Percentiles rank a stretch among this genome's conserved stretches.
These are phyloP conservation scores for Colletotrichum orbiculare DNA, from an alignment of 2,329 filamentous ascomycete species.

Conservation along the genomic window DNA sequence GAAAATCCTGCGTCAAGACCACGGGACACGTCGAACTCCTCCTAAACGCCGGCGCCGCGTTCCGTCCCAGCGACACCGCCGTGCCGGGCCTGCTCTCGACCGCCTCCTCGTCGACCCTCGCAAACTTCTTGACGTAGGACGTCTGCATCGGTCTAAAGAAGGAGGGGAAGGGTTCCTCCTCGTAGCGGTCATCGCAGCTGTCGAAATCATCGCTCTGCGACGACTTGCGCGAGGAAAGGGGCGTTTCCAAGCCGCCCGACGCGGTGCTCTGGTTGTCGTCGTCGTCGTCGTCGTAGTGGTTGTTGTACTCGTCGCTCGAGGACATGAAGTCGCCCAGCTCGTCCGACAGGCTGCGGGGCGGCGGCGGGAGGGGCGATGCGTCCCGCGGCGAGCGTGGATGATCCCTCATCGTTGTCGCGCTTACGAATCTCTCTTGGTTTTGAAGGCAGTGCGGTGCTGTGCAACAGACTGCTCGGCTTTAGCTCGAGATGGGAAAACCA, in stretches of 20 bases:
- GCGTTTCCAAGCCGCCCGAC: slow-evolving; percentile 13
- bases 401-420: slow-evolving; percentile 19
- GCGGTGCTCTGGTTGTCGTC: slow-evolving; percentile 3
- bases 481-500: no score
- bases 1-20: slow-evolving; percentile 14
- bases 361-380: slow-evolving; percentile 17
- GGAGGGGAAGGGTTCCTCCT: background rate
- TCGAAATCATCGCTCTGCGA: slow-evolving; percentile 28
- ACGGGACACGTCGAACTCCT: slow-evolving; percentile 29
- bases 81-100: slow-evolving; percentile 16
- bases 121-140: background rate
- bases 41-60: slow-evolving; percentile 20
- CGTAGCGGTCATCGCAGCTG: slow-evolving; percentile 1
- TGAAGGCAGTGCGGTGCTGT: no score
- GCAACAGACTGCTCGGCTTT: no score
- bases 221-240: slow-evolving; percentile 24
- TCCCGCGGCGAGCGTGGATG: slow-evolving; percentile 24
- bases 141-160: background rate
- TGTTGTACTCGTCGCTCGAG: slow-evolving; percentile 26
- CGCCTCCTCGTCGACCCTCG: background rate
- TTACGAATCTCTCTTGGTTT: no score
- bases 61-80: slow-evolving; percentile 9
- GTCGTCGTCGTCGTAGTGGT: slow-evolving; percentile 9
- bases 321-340: slow-evolving; percentile 32
- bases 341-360: slow-evolving; percentile 23